These are phyloP conservation scores for Aspergillus egyptiacus DNA, from an alignment of 495 filamentous ascomycete genomes.

Conservation along the genomic window DNA sequence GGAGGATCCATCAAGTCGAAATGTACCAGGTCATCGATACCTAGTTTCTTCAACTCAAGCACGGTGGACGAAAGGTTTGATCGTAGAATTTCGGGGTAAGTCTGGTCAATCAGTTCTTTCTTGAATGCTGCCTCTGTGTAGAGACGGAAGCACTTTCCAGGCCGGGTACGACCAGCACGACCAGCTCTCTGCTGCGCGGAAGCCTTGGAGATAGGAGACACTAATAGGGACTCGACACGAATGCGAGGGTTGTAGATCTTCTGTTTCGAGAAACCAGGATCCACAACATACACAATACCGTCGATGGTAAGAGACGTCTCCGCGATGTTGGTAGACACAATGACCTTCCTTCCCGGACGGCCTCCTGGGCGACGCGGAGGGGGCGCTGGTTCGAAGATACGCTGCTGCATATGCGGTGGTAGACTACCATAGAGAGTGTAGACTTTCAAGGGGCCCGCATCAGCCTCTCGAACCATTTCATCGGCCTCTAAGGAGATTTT, in stretches of 20 bases:
- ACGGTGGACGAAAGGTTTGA: slow-evolving; percentile 94
- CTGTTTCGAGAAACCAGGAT: slow-evolving; percentile 98
- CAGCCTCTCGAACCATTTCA: slow-evolving; percentile 83
- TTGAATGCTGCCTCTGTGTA: slow-evolving; percentile 97
- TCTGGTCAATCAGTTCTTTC: slow-evolving; percentile 95
- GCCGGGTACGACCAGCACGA: slow-evolving; percentile 96
- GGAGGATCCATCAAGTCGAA: slow-evolving; percentile 99
- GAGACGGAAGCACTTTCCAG: slow-evolving; percentile 94
- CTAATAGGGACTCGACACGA: slow-evolving; percentile 89
- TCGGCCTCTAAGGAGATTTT: slow-evolving; percentile 88
- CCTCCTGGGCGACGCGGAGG: slow-evolving; percentile 65
- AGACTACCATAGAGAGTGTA: slow-evolving; percentile 94
- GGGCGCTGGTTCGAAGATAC: slow-evolving; percentile 88
- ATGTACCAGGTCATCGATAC: slow-evolving; percentile 92
- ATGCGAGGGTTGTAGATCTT: slow-evolving; percentile 98
- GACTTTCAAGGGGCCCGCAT: slow-evolving; percentile 81
- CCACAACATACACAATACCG: slow-evolving; percentile 97
- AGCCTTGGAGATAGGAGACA: slow-evolving; percentile 95
- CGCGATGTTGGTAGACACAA: slow-evolving; percentile 96
- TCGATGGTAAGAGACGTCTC: slow-evolving; percentile 98
- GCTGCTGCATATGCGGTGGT: slow-evolving; percentile 86
- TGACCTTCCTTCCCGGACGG: slow-evolving; percentile 85
- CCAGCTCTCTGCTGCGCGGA: slow-evolving; percentile 98
- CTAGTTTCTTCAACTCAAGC: slow-evolving; percentile 94
- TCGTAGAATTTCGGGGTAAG: slow-evolving; percentile 89